Conservation (phyloP, 1,284 basidiomycete genomes). For the Malassezia psittaci region DNA sequence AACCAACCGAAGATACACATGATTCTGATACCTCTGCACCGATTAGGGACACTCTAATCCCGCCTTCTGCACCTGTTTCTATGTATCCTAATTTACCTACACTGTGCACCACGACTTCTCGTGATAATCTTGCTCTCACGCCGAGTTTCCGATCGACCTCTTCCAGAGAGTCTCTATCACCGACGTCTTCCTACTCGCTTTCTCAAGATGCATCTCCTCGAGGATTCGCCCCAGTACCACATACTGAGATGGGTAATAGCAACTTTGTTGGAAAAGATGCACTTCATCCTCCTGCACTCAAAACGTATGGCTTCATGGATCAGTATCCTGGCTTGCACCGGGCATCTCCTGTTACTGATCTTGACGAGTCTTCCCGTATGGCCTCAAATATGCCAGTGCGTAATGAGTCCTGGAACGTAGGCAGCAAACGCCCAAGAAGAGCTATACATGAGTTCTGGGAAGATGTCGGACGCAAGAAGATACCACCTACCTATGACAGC, state of each 20-base stretch:
- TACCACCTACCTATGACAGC: conserved; percentile 39
- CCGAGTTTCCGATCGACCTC: background rate
- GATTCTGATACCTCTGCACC: background rate
- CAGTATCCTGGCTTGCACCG: background rate
- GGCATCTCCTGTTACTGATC: background rate
- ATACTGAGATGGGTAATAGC: background rate
- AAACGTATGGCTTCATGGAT: background rate
- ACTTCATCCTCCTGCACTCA: background rate
- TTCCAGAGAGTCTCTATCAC: background rate
- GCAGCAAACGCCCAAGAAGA: conserved; percentile 33
- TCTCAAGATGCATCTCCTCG: conserved; percentile 2
- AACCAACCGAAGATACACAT: background rate
- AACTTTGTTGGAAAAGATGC: background rate
- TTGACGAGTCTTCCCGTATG: background rate
- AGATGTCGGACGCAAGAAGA: conserved; percentile 34
- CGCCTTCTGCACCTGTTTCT: background rate
- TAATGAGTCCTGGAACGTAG: background rate
- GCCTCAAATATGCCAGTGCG: background rate
- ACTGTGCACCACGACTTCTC: background rate
- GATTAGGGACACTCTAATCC: background rate
- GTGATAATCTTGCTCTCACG: background rate
- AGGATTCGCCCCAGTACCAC: background rate
- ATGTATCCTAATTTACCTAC: background rate
- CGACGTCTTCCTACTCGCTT: background rate
- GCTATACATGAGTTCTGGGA: conserved; percentile 37